phyloP scores from a whole-genome alignment of 768 basidiomycete species.

The Cystofilobasidium ferigula region DNA sequence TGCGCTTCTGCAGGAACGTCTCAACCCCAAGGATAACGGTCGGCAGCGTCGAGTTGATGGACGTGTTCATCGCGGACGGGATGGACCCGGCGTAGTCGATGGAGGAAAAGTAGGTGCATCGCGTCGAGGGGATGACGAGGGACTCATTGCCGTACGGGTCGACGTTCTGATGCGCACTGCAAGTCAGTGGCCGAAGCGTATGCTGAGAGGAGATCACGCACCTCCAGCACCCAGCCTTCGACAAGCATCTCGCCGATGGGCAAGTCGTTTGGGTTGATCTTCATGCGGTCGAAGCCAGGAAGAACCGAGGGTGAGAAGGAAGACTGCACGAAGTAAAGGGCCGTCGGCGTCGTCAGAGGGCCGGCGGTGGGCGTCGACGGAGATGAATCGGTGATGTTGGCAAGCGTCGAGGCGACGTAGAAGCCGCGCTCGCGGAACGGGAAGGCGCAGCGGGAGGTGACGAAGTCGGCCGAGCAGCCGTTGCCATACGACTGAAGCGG shows the following conservation, averaged over 20 bases:
- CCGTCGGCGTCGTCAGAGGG: slow-evolving; percentile 31
- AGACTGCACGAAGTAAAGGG: slow-evolving; percentile 70
- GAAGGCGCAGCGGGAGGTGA: slow-evolving; percentile 61
- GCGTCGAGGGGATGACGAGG: slow-evolving; percentile 83
- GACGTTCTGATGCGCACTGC: slow-evolving; percentile 54
- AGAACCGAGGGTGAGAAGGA: slow-evolving; percentile 46
- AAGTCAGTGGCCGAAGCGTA: not conserved
- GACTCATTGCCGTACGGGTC: slow-evolving; percentile 91
- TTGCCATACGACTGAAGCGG: slow-evolving; percentile 68
- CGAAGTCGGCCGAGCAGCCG: slow-evolving; percentile 59
- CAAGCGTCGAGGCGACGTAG: slow-evolving; percentile 62
- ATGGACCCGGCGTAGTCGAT: slow-evolving; percentile 78
- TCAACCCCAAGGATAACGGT: slow-evolving; percentile 64
- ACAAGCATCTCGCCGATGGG: slow-evolving; percentile 72
- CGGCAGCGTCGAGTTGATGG: slow-evolving; percentile 69
- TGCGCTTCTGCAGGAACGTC: slow-evolving; percentile 53
- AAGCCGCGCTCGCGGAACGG: slow-evolving; percentile 86
- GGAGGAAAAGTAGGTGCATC: slow-evolving; percentile 71
- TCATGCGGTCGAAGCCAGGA: slow-evolving; percentile 49
- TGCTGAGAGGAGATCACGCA: not conserved
- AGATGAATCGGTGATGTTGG: slow-evolving; percentile 40
- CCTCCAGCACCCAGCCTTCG: slow-evolving; percentile 68
- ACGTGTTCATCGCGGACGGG: slow-evolving; percentile 70
- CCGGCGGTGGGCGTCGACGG: slow-evolving; percentile 34
- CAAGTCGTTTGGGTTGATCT: slow-evolving; percentile 63